Evolutionary conservation across 768 basidiomycete species (phyloP), one percentile per base, ranked within the genome.

Genomic region (Collybia sp.): DNA sequence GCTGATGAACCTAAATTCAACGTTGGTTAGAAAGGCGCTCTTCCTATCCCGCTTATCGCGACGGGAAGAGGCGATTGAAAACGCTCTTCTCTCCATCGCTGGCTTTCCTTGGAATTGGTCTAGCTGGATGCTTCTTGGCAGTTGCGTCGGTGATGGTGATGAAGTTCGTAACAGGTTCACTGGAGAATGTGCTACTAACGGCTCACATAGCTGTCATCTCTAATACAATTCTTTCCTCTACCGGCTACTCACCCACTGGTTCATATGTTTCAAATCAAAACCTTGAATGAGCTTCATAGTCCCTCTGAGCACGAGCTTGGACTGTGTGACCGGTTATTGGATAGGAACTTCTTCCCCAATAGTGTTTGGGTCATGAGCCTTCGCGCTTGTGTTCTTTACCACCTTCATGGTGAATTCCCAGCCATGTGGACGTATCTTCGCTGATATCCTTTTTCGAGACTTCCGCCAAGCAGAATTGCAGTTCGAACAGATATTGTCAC

Each of bases 31-130:
- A 51, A 88, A 91, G 61, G 88, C 86, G 0, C 65, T 97, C 3
- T 83, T 96, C 51, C 77, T 95, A 44, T 82, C 81, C 38, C 83
- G 90, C 11, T 68, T 94, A 41, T 80, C 81, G 40, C 76, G 88
- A 49, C 78, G 92, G 18, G 83, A 90, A 49, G 88, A 92, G 58
- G 92, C 95, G 1, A 87, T 95, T 11, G 92, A 94, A 59, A 76
- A 72, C 53, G 77, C 81, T 12, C 70, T 96, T 13, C 65, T 80
- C 30, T 93, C 92, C 11, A 83, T 95, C 36, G 73, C 76, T 32
- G 74, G 75, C 5, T 90, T 84, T 57, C 85, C 88, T 11, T 97
- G 90, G 83, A 97, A 97, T 59, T 98, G 94, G 93, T 87, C 88
- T 19, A 71, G 82, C n/a, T 98, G 93, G 93, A 68, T 77, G 6